These are phyloP conservation scores for Aristolochia fimbriata DNA, from an alignment of 164 flowering plant species.

Conservation along the genomic window DNA sequence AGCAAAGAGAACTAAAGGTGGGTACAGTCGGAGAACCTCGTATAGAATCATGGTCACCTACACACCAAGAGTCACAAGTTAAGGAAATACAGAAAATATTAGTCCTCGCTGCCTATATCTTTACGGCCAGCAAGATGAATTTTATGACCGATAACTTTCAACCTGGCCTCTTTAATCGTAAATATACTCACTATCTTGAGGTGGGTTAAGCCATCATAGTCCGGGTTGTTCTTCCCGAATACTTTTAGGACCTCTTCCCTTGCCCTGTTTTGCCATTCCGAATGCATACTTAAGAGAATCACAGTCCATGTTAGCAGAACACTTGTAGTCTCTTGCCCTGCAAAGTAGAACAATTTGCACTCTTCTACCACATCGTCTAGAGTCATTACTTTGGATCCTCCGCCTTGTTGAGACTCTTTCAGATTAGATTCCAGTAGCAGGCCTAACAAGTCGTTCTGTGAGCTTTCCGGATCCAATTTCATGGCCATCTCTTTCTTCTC, in stretches of 20 bases:
- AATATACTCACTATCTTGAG: not conserved
- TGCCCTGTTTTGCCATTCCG: not conserved
- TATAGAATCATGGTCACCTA: not conserved
- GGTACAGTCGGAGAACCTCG: not conserved
- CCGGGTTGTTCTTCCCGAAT: not conserved
- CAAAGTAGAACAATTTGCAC: not conserved
- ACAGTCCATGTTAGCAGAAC: not conserved
- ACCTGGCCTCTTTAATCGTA: not conserved
- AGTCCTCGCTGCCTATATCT: not conserved
- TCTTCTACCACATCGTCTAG: not conserved
- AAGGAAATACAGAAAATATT: not conserved
- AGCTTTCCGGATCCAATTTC: not conserved
- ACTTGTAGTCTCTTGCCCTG: not conserved
- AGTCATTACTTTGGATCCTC: slow-evolving; percentile 16
- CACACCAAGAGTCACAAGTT: not conserved
- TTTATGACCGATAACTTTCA: not conserved
- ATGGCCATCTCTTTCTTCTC: slow-evolving; percentile 9
- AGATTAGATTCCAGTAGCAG: slow-evolving; percentile 3
- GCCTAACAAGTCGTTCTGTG: slow-evolving; percentile 2
- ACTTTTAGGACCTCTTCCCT: not conserved
- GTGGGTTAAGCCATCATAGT: not conserved
- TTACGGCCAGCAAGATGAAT: not conserved
- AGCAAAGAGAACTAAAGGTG: not conserved
- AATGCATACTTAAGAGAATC: not conserved
- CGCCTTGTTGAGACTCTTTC: not conserved